Base-by-base conservation (phyloP, 2,329 filamentous ascomycete genomes). In the Magnaporthales sp. region DNA sequence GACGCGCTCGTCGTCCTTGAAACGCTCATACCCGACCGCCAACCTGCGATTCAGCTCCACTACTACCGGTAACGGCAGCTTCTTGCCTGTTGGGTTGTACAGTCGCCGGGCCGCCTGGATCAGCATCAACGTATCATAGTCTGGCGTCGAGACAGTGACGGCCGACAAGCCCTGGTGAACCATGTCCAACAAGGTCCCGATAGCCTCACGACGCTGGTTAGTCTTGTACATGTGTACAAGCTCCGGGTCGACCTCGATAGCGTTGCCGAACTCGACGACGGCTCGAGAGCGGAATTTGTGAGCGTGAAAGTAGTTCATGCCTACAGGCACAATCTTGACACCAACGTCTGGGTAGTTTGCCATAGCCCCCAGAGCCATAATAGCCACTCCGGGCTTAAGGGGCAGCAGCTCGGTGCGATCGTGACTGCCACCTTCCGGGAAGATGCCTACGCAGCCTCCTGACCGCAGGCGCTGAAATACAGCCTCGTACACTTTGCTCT, bases 231-330 rank as follows among this genome's bases (percentile, higher is more conserved):
- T 88, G 69, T 93, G 85, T 5, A 97, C 92, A 38, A 97, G 80
- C 73, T 96, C 91, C 24, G 82, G 81, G 0, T 93, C 90, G 10
- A 98, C 88, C 70, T 96, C 91, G 69, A 98, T 89, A 0, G 95
- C 93, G 29, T 87, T 89, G 9, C 95, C 95, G 73, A 98, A 99
- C 75, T 99, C 95, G 68, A 98, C 89, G 4, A 99, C 94, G 46
- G 94, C 95, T 75, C 95, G 87, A 70, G 94, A 98, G 62, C 94
- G 90, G 79, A 99, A 99, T 77, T 98, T 99, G 83, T 99, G 94
- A 0, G 94, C 91, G 78, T 98, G 94, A 80, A 99, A 99, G 79
- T 99, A 99, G 78, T 99, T 99, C 94, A 99, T 97, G 72, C 94
- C 94, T 65, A 95, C 93, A 3, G 95, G 95, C 27, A 99, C 92